These are phyloP conservation scores for Pisolithus tinctorius DNA, from an alignment of 768 basidiomycete genomes.

Conservation along the genomic window DNA sequence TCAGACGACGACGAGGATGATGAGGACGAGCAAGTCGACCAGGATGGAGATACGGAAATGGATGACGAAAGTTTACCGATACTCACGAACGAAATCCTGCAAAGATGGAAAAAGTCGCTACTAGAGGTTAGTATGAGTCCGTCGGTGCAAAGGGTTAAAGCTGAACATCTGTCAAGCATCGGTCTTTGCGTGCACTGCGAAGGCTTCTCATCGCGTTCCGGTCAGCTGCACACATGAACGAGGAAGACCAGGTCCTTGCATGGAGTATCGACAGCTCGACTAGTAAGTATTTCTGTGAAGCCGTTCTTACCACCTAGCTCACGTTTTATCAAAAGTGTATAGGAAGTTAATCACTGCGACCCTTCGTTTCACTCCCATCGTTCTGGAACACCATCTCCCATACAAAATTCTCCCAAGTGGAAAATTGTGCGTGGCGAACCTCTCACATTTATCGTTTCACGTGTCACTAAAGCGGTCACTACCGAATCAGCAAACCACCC, in stretches of 20 bases:
- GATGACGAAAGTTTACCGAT: slow-evolving; percentile 41
- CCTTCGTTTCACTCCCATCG: slow-evolving; percentile 84
- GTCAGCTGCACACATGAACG: slow-evolving; percentile 84
- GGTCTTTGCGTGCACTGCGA: slow-evolving; percentile 76
- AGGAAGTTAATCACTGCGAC: slow-evolving; percentile 85
- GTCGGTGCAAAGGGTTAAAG: background rate
- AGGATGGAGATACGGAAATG: slow-evolving; percentile 34
- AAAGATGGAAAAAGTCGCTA: slow-evolving; percentile 83
- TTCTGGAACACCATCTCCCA: slow-evolving; percentile 82
- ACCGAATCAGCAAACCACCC: slow-evolving; percentile 66
- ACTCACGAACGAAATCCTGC: slow-evolving; percentile 64
- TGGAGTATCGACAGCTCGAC: slow-evolving; percentile 83
- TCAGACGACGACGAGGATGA: slow-evolving; percentile 43
- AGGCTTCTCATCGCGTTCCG: slow-evolving; percentile 88
- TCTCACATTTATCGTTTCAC: too few species aligned
- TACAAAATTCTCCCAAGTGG: slow-evolving; percentile 79
- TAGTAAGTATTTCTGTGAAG: slow-evolving; percentile 9
- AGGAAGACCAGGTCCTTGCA: slow-evolving; percentile 69
- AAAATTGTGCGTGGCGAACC: slow-evolving; percentile 59
- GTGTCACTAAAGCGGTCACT: background rate
- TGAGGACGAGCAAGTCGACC: slow-evolving; percentile 45
- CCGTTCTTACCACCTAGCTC: background rate
- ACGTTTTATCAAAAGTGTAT: slow-evolving; percentile 55
- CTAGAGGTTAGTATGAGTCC: slow-evolving; percentile 52
- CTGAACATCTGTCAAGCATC: slow-evolving; percentile 47